These are phyloP conservation scores for Talaromyces sp. DNA, from an alignment of 2,329 filamentous ascomycete species.

Conservation along the genomic window DNA sequence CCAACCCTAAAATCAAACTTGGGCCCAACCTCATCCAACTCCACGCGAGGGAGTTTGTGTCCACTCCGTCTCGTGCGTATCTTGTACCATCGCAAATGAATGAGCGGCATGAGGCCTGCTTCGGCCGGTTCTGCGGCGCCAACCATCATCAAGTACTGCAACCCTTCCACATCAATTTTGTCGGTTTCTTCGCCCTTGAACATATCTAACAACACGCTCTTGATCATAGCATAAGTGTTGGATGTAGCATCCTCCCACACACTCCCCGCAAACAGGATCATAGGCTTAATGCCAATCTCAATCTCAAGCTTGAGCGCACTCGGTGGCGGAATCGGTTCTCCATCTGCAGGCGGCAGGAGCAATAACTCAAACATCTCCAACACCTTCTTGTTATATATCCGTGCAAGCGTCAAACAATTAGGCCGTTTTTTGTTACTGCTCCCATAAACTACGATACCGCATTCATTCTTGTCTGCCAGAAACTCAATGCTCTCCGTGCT, in stretches of 20 bases:
- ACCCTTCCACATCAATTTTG: constrained; percentile 89
- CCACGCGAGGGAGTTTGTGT: constrained; percentile 82
- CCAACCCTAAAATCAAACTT: constrained; percentile 89
- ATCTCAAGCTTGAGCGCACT: constrained; percentile 61
- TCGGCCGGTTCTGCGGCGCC: constrained; percentile 65
- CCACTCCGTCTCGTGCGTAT: constrained; percentile 83
- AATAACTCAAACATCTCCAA: constrained; percentile 93
- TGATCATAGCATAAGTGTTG: constrained; percentile 79
- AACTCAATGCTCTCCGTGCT: constrained; percentile 86
- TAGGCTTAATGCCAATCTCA: constrained; percentile 78
- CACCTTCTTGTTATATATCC: constrained; percentile 81
- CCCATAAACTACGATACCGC: constrained; percentile 79
- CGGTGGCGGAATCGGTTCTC: constrained; percentile 35
- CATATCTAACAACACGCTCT: constrained; percentile 83
- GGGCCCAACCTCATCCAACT: constrained; percentile 93
- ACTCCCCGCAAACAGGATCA: constrained; percentile 87
- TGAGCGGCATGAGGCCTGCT: constrained; percentile 39
- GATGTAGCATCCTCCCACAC: constrained; percentile 79
- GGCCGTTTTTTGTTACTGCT: constrained; percentile 92
- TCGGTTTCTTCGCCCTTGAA: constrained; percentile 79
- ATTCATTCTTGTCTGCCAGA: constrained; percentile 95
- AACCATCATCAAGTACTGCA: constrained; percentile 86
- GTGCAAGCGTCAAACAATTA: constrained; percentile 77
- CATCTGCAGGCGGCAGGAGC: constrained; percentile 68
- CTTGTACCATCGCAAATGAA: constrained; percentile 76